phyloP scores from a whole-genome alignment of 164 flowering plant genomes.

The Piper longum region DNA sequence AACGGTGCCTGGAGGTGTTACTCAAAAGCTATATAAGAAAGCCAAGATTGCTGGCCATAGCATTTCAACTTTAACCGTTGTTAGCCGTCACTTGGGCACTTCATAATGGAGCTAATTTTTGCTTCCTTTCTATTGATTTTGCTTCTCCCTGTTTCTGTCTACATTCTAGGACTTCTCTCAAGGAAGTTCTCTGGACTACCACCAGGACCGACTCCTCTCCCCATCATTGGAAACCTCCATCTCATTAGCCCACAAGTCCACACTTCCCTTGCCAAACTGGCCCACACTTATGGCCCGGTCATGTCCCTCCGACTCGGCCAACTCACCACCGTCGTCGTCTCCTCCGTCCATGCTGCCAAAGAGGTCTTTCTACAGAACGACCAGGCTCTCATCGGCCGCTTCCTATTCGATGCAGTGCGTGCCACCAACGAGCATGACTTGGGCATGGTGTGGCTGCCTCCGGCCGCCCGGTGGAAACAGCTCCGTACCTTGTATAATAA shows the following conservation, averaged over 20 bases:
- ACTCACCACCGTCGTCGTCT: constrained; percentile 4
- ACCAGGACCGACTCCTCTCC: constrained; percentile 2
- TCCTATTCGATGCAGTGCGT: not conserved
- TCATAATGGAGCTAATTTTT: no score
- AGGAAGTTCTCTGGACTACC: not conserved
- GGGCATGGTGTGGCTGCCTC: not conserved
- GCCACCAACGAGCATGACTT: not conserved
- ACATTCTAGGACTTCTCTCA: no score
- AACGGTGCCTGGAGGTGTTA: no score
- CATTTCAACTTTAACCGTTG: no score
- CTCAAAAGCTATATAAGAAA: no score
- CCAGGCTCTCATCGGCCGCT: not conserved
- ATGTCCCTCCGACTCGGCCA: constrained; percentile 4
- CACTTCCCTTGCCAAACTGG: constrained; percentile 1
- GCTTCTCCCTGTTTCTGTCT: not conserved
- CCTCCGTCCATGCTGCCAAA: constrained; percentile 2
- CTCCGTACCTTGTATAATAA: not conserved
- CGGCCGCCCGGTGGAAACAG: not conserved
- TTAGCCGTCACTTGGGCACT: no score
- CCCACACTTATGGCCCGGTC: not conserved
- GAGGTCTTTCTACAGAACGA: constrained; percentile 3
- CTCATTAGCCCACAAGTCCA: not conserved
- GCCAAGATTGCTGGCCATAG: no score
- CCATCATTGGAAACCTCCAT: constrained; percentile 2
- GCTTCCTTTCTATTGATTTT: no score